These are phyloP conservation scores for Inga leiocalycina DNA, from an alignment of 306 rosid species.

Conservation along the genomic window DNA sequence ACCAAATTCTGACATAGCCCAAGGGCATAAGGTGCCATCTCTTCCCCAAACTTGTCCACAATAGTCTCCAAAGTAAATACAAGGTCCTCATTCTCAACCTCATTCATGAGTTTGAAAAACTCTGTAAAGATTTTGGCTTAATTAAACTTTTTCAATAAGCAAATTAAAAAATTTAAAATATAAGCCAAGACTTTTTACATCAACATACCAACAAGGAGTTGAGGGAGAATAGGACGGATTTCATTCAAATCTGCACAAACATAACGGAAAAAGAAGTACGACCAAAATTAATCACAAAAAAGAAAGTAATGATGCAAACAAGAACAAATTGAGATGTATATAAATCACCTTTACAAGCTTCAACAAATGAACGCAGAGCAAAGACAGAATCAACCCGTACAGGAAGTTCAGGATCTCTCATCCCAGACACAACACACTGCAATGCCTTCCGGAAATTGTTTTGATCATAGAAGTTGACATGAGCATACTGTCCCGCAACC, in stretches of 20 bases:
- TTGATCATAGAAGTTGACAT: conserved; percentile 79
- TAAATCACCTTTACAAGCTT: conserved; percentile 85
- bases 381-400: conserved; percentile 98
- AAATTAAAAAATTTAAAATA: conserved; percentile 11
- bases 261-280: not conserved
- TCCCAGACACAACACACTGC: conserved; percentile 90
- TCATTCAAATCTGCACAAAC: conserved; percentile 81
- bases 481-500: conserved; percentile 99
- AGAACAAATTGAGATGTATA: not conserved
- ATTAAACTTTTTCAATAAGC: conserved; percentile 29
- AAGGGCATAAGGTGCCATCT: conserved; percentile 98
- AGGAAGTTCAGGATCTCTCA: conserved; percentile 93
- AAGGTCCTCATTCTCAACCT: conserved; percentile 98
- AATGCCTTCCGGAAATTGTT: conserved; percentile 83
- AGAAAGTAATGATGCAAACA: not conserved
- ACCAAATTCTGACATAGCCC: conserved; percentile 96
- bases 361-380: conserved; percentile 93
- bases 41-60: conserved; percentile 98
- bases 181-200: conserved; percentile 5
- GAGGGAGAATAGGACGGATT: conserved; percentile 95
- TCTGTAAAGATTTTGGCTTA: conserved; percentile 47
- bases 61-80: conserved; percentile 96
- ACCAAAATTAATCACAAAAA: not conserved
- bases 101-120: conserved; percentile 96
- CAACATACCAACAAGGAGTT: conserved; percentile 87